Evolutionary conservation across 768 basidiomycete species (phyloP), one percentile per base, ranked within the genome.

Genomic region (Leccinum subgranulosum): DNA sequence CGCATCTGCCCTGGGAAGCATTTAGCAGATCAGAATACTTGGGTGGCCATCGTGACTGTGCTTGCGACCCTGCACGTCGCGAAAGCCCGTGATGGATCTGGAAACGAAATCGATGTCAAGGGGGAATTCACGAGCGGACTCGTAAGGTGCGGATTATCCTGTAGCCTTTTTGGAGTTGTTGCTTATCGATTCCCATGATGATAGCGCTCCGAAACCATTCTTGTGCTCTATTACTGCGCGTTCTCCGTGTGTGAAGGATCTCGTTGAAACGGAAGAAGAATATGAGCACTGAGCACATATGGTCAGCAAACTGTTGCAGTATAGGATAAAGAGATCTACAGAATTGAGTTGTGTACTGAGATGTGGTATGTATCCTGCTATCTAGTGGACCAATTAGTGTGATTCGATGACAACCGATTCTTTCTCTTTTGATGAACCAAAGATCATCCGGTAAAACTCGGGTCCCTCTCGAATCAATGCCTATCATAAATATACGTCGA

Each of bases 391-490:
- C 28, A 28, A 14, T 51, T n/a, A 65, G 36, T 65, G 56, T 33
- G 52, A 53, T 51, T 39, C 14, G 33, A 43, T 6, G 9, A 10
- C 23, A 23, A 58, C 19, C 3, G 19, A 2, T 41, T 63, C 57
- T 17, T 64, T 59, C 46, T 59, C 61, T 28, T 59, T 57, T 17
- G 66, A 52, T 4, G 29, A 53, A 29, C 68, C 70, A 29, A 72
- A 61, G 39, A 54, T 34, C 78, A 84, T 83, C 29, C 81, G 79
- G 81, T 85, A 88, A 29, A 90, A 77, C 67, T 91, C 89, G 0
- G 89, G 89, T 7, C 86, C 88, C 56, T 91, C 89, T 31, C 88
- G 83, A 62, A 90, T 86, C 43, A 92, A 76, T 14, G 86, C 87
- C 87, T 90, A 53, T 23, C 39, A 53, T 51, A 15, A 23, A 48